A percentile compares a stretch with the other conserved stretches of the same genome.
Conservation (phyloP, 345 rosid genomes). For the Xanthoceras sorbifolium region DNA sequence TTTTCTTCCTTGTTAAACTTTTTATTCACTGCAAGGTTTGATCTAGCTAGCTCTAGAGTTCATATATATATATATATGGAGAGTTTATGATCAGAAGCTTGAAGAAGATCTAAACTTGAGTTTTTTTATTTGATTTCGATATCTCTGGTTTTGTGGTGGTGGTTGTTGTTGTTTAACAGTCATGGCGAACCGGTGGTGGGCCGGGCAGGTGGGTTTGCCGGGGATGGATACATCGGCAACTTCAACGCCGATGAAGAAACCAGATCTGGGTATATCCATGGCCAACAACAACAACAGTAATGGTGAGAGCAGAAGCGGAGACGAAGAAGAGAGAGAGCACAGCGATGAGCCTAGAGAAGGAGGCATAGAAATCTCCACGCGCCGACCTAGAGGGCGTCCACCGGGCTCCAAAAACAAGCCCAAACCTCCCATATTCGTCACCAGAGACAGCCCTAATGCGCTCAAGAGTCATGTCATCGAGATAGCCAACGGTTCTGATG, state of each 20-base stretch:
- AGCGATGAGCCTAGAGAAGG: slow-evolving; percentile 60
- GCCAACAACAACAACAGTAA: slow-evolving; percentile 23
- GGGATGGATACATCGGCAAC: slow-evolving; percentile 40
- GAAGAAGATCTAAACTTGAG: slow-evolving; percentile 14
- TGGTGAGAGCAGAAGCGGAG: slow-evolving; percentile 22
- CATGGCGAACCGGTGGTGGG: slow-evolving; percentile 81
- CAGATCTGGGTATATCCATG: slow-evolving; percentile 35
- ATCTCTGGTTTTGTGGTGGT: background rate
- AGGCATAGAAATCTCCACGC: slow-evolving; percentile 39
- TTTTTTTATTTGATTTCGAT: background rate
- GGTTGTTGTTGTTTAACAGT: slow-evolving; percentile 12
- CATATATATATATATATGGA: background rate
- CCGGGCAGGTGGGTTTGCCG: slow-evolving; percentile 48
- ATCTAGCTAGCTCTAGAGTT: background rate
- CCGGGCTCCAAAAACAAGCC: slow-evolving; percentile 66
- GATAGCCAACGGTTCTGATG: slow-evolving; percentile 51
- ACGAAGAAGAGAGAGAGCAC: slow-evolving; percentile 44
- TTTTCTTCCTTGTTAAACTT: background rate
- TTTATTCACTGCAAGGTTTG: background rate
- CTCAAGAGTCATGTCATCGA: slow-evolving; percentile 65
- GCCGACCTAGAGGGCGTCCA: slow-evolving; percentile 58
- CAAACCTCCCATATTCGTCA: slow-evolving; percentile 57
- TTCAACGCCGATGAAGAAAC: slow-evolving; percentile 37
- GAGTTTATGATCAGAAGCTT: background rate
- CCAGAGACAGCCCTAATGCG: slow-evolving; percentile 63